These are phyloP conservation scores for Scedosporium aurantiacum DNA, from an alignment of 2,329 filamentous ascomycete species.

Conservation along the genomic window DNA sequence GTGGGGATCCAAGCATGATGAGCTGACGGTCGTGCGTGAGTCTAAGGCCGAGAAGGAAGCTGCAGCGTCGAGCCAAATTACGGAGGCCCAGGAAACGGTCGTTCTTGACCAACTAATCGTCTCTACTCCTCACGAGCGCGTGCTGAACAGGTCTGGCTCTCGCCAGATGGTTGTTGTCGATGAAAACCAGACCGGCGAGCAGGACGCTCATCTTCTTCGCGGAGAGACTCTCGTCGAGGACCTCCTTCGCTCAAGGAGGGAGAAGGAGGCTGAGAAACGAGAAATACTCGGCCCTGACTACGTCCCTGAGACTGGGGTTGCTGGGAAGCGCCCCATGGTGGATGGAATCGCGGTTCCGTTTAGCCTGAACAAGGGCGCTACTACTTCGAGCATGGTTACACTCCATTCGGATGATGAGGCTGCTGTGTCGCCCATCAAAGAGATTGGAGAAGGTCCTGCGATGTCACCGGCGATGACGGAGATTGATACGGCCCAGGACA, in stretches of 20 bases:
- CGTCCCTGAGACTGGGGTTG: conserved; percentile 35
- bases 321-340: conserved; percentile 53
- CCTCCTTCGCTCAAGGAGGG: conserved; percentile 30
- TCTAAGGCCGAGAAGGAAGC: conserved; percentile 33
- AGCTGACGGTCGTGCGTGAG: conserved; percentile 55
- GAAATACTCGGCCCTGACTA: conserved; percentile 20
- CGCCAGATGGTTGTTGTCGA: conserved; percentile 37
- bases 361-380: conserved; percentile 50
- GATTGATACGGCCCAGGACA: too few species aligned
- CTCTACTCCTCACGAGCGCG: conserved; percentile 13
- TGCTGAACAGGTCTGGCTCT: conserved; percentile 28
- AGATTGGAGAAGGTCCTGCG: background rate
- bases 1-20: conserved; percentile 84
- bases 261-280: conserved; percentile 20
- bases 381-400: conserved; percentile 61
- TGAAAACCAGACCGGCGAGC: conserved; percentile 33
- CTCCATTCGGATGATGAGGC: conserved; percentile 30
- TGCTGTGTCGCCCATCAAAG: background rate
- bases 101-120: background rate
- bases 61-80: background rate
- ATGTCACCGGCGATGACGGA: background rate
- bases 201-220: conserved; percentile 13
- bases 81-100: background rate
- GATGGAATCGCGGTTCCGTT: conserved; percentile 65
- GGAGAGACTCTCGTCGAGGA: conserved; percentile 29